These are phyloP conservation scores for Fagopyrum esculentum DNA, from an alignment of 148 eudicot genomes.

Conservation along the genomic window DNA sequence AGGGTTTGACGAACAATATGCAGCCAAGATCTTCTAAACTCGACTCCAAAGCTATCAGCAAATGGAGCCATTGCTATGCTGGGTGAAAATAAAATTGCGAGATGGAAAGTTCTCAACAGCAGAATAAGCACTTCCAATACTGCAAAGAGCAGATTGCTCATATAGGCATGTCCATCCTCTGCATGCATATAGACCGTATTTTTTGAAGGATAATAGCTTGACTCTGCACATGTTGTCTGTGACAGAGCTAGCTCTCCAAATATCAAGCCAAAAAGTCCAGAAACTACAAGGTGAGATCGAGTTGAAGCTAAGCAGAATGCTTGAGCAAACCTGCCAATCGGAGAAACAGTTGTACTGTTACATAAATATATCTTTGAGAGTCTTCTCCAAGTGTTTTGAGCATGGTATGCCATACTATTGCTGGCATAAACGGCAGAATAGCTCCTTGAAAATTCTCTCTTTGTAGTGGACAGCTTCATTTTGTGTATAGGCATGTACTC, in stretches of 20 bases:
- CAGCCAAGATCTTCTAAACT: constrained; percentile 70
- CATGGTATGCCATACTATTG: constrained; percentile 38
- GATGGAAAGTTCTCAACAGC: constrained; percentile 61
- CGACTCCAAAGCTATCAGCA: constrained; percentile 62
- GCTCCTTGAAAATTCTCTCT: constrained; percentile 24
- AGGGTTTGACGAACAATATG: constrained; percentile 67
- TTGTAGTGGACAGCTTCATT: constrained; percentile 22
- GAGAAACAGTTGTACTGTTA: constrained; percentile 18
- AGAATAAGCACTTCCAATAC: constrained; percentile 51
- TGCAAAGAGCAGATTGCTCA: constrained; percentile 39
- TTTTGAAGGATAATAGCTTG: constrained; percentile 41
- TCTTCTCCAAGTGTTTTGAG: constrained; percentile 65
- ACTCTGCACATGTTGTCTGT: constrained; percentile 34
- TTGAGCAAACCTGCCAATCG: constrained; percentile 52
- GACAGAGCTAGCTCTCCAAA: constrained; percentile 52
- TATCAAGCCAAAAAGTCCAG: constrained; percentile 55
- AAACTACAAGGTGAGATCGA: constrained; percentile 58
- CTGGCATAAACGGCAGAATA: constrained; percentile 28
- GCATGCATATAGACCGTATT: constrained; percentile 47
- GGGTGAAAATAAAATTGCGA: constrained; percentile 75
- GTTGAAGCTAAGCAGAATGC: constrained; percentile 74
- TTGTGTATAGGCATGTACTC: constrained; percentile 22
- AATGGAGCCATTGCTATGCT: constrained; percentile 83
- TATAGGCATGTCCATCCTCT: constrained; percentile 58
- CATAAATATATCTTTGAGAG: constrained; percentile 28